Conservation (phyloP, 1,139 yeast species). For the Hyphopichia burtonii region DNA sequence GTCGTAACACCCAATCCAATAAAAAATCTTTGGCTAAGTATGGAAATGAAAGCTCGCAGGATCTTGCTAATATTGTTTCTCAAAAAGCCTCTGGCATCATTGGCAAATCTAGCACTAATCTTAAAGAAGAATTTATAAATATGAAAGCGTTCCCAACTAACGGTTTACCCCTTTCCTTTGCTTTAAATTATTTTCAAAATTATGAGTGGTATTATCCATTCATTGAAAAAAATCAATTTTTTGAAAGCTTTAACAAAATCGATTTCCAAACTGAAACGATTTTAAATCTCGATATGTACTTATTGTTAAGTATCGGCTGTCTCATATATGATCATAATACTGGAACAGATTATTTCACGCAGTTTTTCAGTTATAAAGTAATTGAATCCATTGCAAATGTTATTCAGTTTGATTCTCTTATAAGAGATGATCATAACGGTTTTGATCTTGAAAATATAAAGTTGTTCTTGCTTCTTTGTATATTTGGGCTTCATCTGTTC, state of each 20-base stretch:
- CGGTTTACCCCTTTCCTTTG: slow-evolving; percentile 30
- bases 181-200: slow-evolving; percentile 36
- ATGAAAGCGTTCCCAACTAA: slow-evolving; percentile 29
- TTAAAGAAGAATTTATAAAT: slow-evolving; percentile 38
- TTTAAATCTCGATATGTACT: slow-evolving; percentile 36
- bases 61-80: neutral
- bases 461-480: slow-evolving; percentile 29
- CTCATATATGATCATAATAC: slow-evolving; percentile 32
- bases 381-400: slow-evolving; percentile 37
- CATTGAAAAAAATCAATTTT: slow-evolving; percentile 21
- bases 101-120: slow-evolving; percentile 10
- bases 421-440: slow-evolving; percentile 19
- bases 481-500: slow-evolving; percentile 29
- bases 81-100: neutral
- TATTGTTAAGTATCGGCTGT: slow-evolving; percentile 42
- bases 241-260: slow-evolving; percentile 20
- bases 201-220: slow-evolving; percentile 39
- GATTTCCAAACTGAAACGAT: slow-evolving; percentile 37
- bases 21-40: neutral
- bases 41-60: neutral
- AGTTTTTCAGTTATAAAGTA: slow-evolving; percentile 30
- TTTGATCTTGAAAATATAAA: slow-evolving; percentile 20
- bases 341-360: slow-evolving; percentile 19
- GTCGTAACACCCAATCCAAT: neutral
- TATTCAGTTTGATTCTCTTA: slow-evolving; percentile 24